Conservation (phyloP, 2,329 filamentous ascomycete genomes). For the Biscogniauxia sp. region DNA sequence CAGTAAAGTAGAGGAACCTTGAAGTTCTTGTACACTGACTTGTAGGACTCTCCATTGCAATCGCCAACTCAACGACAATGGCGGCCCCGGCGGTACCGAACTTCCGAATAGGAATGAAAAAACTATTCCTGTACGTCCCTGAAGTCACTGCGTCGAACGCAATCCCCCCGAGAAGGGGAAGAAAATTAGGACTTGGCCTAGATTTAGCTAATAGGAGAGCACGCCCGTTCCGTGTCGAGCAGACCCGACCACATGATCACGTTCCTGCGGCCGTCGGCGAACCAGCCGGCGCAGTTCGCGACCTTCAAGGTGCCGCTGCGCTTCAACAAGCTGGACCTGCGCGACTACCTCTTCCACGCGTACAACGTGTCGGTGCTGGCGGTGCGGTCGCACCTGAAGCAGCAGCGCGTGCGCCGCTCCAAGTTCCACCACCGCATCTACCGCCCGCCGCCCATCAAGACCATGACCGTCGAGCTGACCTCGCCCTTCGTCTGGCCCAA, state of each 20-base stretch:
- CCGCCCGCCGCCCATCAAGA: conserved; percentile 74
- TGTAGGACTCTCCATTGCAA: background rate
- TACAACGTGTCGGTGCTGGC: conserved; percentile 73
- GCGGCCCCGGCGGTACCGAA: conserved; percentile 9
- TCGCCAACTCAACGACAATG: conserved; percentile 15
- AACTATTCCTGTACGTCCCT: conserved; percentile 31
- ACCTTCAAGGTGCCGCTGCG: conserved; percentile 86
- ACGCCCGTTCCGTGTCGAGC: conserved; percentile 5
- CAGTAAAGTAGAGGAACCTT: too few relatives aligned
- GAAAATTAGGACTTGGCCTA: background rate
- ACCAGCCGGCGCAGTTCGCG: conserved; percentile 72
- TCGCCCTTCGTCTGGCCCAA: conserved; percentile 87
- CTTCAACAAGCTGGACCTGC: conserved; percentile 94
- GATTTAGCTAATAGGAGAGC: background rate
- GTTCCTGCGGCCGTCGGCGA: conserved; percentile 68
- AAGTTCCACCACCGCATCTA: conserved; percentile 56
- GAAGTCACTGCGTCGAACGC: background rate
- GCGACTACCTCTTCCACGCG: conserved; percentile 86
- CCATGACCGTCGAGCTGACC: conserved; percentile 90
- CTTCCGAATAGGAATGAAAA: conserved; percentile 29
- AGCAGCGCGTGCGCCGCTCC: conserved; percentile 54
- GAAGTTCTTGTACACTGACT: too few relatives aligned
- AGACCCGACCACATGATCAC: conserved; percentile 82
- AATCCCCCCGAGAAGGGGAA: background rate
- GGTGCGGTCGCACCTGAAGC: conserved; percentile 78